A percentile compares a stretch with the other conserved stretches of the same genome.
These are phyloP conservation scores for Aspergillus sp. DNA, from an alignment of 2,329 filamentous ascomycete species.

Conservation along the genomic window DNA sequence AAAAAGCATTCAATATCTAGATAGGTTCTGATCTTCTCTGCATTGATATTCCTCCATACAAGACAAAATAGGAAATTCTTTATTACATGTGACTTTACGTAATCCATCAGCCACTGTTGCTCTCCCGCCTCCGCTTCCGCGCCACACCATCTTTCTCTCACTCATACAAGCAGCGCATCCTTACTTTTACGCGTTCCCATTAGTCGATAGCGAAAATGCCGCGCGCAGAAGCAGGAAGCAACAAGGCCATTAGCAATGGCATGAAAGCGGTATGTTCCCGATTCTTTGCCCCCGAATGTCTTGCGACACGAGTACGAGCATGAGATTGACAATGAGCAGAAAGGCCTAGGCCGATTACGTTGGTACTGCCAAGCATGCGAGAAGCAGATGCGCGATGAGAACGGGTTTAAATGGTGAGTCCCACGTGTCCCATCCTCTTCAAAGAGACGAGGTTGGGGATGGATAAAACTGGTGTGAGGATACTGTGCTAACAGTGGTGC, in stretches of 20 bases:
- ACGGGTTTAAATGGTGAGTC: constrained; percentile 66
- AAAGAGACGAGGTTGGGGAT: neutral
- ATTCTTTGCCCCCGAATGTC: neutral
- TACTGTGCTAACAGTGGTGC: neutral
- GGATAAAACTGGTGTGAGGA: neutral
- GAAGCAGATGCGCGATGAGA: constrained; percentile 72
- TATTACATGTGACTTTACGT: neutral
- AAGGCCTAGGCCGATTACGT: constrained; percentile 64
- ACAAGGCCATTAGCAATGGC: constrained; percentile 85
- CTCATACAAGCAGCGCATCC: neutral
- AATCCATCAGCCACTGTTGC: neutral
- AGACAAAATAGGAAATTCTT: neutral
- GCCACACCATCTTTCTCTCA: constrained; percentile 8
- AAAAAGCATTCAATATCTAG: too few relatives aligned
- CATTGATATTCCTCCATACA: too few relatives aligned
- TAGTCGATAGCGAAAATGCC: constrained; percentile 58
- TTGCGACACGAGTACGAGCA: neutral
- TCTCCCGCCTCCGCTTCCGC: neutral
- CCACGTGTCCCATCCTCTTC: neutral
- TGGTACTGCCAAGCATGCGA: constrained; percentile 89
- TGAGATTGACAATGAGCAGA: constrained; percentile 16
- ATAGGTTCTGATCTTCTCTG: too few relatives aligned
- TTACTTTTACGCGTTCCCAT: neutral
- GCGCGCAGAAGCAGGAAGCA: constrained; percentile 83
- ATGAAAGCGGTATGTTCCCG: constrained; percentile 69